Conservation (phyloP, 2,329 filamentous ascomycete genomes). For the Pseudopyricularia cyperi region DNA sequence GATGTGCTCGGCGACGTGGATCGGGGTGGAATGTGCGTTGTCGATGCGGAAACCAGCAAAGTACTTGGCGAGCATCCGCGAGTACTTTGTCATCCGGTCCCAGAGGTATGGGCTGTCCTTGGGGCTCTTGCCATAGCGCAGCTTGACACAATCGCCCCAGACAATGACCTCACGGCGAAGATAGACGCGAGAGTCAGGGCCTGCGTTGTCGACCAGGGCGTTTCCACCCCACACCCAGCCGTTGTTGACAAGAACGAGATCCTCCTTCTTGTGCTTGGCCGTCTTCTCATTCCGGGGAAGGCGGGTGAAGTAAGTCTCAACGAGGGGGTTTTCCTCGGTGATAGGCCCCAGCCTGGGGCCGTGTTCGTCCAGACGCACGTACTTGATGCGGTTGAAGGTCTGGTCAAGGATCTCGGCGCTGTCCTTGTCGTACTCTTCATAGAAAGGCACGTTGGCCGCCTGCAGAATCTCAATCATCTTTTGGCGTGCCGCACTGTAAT, state of each 20-base stretch:
- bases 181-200: slow-evolving; percentile 80
- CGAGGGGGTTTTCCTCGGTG: slow-evolving; percentile 62
- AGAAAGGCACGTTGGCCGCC: slow-evolving; percentile 75
- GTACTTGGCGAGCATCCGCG: slow-evolving; percentile 81
- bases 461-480: slow-evolving; percentile 57
- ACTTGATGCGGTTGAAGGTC: slow-evolving; percentile 88
- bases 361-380: slow-evolving; percentile 82
- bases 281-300: slow-evolving; percentile 70
- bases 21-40: slow-evolving; percentile 92
- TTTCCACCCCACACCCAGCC: slow-evolving; percentile 99
- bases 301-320: slow-evolving; percentile 91
- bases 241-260: slow-evolving; percentile 82
- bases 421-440: slow-evolving; percentile 84
- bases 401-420: slow-evolving; percentile 75
- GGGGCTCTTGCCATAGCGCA: slow-evolving; percentile 71
- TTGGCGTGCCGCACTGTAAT: slow-evolving; percentile 37
- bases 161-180: slow-evolving; percentile 92
- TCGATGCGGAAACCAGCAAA: slow-evolving; percentile 95
- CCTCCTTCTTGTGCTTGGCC: slow-evolving; percentile 59
- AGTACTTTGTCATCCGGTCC: slow-evolving; percentile 93
- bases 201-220: slow-evolving; percentile 86
- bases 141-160: slow-evolving; percentile 97
- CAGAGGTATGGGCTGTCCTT: slow-evolving; percentile 87
- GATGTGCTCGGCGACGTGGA: slow-evolving; percentile 89
- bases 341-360: slow-evolving; percentile 79